Evolutionary conservation across 768 basidiomycete genomes (phyloP), one percentile per base, ranked within the genome.

Genomic region (Termitomyces heimii): DNA sequence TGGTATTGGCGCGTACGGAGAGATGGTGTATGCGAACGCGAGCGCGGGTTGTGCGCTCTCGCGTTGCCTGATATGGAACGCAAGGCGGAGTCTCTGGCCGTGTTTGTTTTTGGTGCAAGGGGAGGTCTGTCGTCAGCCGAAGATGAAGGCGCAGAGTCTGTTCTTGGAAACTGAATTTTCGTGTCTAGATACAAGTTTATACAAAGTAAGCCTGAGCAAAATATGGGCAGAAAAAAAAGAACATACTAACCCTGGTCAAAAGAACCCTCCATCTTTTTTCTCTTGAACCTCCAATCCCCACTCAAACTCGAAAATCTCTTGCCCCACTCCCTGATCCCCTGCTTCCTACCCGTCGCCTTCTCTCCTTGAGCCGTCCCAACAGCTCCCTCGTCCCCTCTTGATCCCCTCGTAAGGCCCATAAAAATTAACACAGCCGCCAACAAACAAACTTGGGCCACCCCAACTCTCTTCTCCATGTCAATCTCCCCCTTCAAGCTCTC

Each of bases 401-500:
- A 88, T 7, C 92, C 91, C 5, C 93, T 82, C 4, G 93, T 94
- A 52, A 96, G 77, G 18, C 87, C 83, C 71, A 96, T 89, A 68
- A 97, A 94, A 13, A 94, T 76, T 20, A 96, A 80, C 10, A 97
- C 87, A 0, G 87, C 82, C 3, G 97, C 77, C 5, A 96, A 77
- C 6, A 95, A 78, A 66, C 88, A 85, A 0, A 98, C 79, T 65
- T 98, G 95, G 0, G 89, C 89, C 22, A 97, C 84, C 2, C 94
- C 88, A 0, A 97, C 81, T 2, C 93, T 86, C 64, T 96, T 94
- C 70, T 97, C 95, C 50, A 94, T 79, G 0, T 86, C 74, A 32
- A 97, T 84, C 91, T 98, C 94, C 50, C 89, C 86, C 0, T 88
- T 78, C 10, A 98, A 81, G 61, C 84, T 76, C 52, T 89, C 84